A percentile compares a stretch with the other conserved stretches of the same genome.
phyloP scores from a whole-genome alignment of 2,329 filamentous ascomycete species.

The Aspergillus transmontanensis region DNA sequence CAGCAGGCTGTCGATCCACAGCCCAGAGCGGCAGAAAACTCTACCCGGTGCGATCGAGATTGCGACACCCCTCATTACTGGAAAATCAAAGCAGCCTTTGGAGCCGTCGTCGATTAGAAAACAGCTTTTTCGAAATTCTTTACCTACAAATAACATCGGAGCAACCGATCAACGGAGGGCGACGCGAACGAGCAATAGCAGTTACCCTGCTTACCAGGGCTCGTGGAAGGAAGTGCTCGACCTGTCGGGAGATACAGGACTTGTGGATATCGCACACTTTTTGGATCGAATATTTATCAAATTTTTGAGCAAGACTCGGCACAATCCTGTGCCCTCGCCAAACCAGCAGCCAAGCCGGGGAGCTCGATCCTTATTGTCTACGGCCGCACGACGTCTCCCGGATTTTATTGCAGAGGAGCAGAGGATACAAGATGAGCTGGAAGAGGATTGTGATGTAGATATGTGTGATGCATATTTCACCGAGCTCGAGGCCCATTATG shows the following conservation, averaged over 20 bases:
- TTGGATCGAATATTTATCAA: slow-evolving; percentile 40
- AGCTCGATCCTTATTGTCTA: slow-evolving; percentile 42
- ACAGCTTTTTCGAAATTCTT: slow-evolving; percentile 20
- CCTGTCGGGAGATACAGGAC: slow-evolving; percentile 33
- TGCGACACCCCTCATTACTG: slow-evolving; percentile 45
- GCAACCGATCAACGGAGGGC: slow-evolving; percentile 14
- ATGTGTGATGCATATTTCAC: slow-evolving; percentile 47
- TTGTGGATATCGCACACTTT: slow-evolving; percentile 38
- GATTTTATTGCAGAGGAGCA: slow-evolving; percentile 44
- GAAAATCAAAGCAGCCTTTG: slow-evolving; percentile 28
- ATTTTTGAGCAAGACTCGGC: slow-evolving; percentile 38
- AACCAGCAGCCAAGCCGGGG: slow-evolving; percentile 18
- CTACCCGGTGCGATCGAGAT: slow-evolving; percentile 46
- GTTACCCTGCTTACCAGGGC: slow-evolving; percentile 32
- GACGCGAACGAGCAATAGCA: slow-evolving; percentile 28
- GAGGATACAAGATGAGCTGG: slow-evolving; percentile 33
- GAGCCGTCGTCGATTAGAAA: slow-evolving; percentile 24
- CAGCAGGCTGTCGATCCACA: slow-evolving; percentile 35
- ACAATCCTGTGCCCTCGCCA: slow-evolving; percentile 8
- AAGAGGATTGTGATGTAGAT: slow-evolving; percentile 38
- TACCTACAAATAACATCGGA: slow-evolving; percentile 10
- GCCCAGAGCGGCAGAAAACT: slow-evolving; percentile 37
- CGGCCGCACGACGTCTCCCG: slow-evolving; percentile 38
- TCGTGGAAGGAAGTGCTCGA: slow-evolving; percentile 39
- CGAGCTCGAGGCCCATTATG: slow-evolving; percentile 43